Conservation (phyloP, 1,284 basidiomycete genomes). For the Gomphus sp. region DNA sequence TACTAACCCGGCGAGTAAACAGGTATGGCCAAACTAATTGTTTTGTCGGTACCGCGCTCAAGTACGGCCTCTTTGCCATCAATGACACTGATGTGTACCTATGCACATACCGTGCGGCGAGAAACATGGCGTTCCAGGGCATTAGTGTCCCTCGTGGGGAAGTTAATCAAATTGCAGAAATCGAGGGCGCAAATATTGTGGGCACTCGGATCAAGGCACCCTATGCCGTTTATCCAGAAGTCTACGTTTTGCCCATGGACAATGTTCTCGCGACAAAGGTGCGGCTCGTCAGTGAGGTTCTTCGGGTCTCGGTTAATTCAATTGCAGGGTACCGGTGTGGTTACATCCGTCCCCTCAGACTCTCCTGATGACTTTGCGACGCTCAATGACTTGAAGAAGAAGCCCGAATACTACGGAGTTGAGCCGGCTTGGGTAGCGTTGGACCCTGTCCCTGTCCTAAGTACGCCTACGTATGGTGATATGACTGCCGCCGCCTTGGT, state of each 20-base stretch:
- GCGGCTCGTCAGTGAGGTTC: conserved; percentile 9
- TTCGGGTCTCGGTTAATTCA: neutral
- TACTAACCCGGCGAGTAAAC: conserved; percentile 11
- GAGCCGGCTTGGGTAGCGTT: conserved; percentile 83
- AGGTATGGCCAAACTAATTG: conserved; percentile 99
- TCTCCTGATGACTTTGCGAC: conserved; percentile 97
- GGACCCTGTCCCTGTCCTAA: conserved; percentile 84
- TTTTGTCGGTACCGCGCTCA: conserved; percentile 87
- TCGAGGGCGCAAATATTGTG: conserved; percentile 74
- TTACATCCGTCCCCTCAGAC: conserved; percentile 97
- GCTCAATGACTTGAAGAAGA: conserved; percentile 89
- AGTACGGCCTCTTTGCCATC: conserved; percentile 87
- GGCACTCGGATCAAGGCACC: conserved; percentile 92
- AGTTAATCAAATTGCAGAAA: conserved; percentile 62
- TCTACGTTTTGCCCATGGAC: conserved; percentile 98
- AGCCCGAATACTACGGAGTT: conserved; percentile 95
- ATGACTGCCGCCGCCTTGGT: conserved; percentile 85
- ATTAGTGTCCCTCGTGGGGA: conserved; percentile 65
- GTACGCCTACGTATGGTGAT: conserved; percentile 86
- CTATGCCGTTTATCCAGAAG: conserved; percentile 74
- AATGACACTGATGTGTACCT: conserved; percentile 87
- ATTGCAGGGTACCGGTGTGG: conserved; percentile 87
- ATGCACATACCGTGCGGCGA: conserved; percentile 83
- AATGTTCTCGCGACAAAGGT: conserved; percentile 90
- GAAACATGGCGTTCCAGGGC: conserved; percentile 98